Conservation (phyloP, 2,329 filamentous ascomycete genomes). For the Penicillium sp. region DNA sequence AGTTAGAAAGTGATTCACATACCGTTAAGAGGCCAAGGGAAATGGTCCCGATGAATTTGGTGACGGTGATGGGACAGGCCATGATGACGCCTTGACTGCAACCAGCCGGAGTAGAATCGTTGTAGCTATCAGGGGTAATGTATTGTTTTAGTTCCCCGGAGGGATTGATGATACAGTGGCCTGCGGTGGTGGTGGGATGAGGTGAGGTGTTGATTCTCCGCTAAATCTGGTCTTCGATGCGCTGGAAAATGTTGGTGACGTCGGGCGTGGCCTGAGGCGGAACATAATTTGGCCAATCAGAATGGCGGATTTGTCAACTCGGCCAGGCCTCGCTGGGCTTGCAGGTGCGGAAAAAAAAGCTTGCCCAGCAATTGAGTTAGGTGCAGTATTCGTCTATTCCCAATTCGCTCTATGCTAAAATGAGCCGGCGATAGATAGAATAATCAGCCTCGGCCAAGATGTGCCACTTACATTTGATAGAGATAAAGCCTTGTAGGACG, state of each 20-base stretch:
- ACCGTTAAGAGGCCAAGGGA: constrained; percentile 88
- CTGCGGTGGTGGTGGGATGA: neutral
- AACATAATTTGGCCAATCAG: neutral
- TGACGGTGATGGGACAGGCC: constrained; percentile 72
- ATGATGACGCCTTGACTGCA: constrained; percentile 52
- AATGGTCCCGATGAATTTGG: constrained; percentile 92
- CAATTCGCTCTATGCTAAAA: neutral
- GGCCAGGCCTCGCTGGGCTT: neutral
- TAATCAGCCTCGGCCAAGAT: too few relatives aligned
- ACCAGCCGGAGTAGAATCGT: neutral
- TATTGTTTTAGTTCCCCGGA: too few relatives aligned
- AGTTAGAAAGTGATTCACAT: constrained; percentile 45
- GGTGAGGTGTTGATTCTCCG: neutral
- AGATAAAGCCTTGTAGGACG: too few relatives aligned
- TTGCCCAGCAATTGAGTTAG: too few relatives aligned
- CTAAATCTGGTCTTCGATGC: neutral
- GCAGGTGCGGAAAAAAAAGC: neutral
- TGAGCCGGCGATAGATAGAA: too few relatives aligned
- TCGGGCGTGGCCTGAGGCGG: constrained; percentile 9
- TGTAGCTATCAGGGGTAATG: neutral
- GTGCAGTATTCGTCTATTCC: neutral
- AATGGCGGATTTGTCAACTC: constrained; percentile 2
- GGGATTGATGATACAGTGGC: neutral
- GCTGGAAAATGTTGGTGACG: constrained; percentile 11
- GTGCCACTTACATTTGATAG: too few relatives aligned